Conservation (phyloP, 192 early-diverging fungal species). For the Coemansia sp. region DNA sequence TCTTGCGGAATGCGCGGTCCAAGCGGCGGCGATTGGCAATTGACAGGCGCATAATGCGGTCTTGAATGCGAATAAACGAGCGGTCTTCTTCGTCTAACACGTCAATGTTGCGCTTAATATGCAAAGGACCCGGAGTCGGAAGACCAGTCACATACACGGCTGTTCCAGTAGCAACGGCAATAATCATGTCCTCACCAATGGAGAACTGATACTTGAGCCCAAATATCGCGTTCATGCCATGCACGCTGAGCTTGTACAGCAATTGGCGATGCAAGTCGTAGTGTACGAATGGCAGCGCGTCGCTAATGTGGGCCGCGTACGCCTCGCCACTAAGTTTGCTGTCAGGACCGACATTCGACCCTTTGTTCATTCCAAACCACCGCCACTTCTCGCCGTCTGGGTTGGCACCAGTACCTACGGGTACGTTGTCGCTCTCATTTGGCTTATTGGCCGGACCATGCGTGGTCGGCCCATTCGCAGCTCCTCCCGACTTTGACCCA, state of each 20-base stretch:
- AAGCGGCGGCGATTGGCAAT: slow-evolving; percentile 66
- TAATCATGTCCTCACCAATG: slow-evolving; percentile 58
- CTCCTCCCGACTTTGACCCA: slow-evolving; percentile 12
- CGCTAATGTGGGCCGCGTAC: slow-evolving; percentile 69
- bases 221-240: slow-evolving; percentile 79
- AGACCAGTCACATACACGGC: slow-evolving; percentile 70
- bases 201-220: slow-evolving; percentile 60
- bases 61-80: slow-evolving; percentile 68
- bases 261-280: slow-evolving; percentile 84
- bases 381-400: slow-evolving; percentile 10
- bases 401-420: background rate
- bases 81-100: slow-evolving; percentile 74
- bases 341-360: slow-evolving; percentile 22
- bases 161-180: slow-evolving; percentile 74
- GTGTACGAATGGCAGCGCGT: slow-evolving; percentile 79
- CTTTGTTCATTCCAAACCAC: slow-evolving; percentile 17
- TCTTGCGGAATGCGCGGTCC: slow-evolving; percentile 55
- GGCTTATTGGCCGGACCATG: background rate
- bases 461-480: background rate
- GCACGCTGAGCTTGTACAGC: slow-evolving; percentile 75
- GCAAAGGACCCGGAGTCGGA: slow-evolving; percentile 68
- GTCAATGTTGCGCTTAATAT: slow-evolving; percentile 72
- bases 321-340: slow-evolving; percentile 63
- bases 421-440: background rate
- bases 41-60: slow-evolving; percentile 65